Evolutionary conservation across 257 asterid species (phyloP).

Genomic region (Solanum appendiculatum): DNA sequence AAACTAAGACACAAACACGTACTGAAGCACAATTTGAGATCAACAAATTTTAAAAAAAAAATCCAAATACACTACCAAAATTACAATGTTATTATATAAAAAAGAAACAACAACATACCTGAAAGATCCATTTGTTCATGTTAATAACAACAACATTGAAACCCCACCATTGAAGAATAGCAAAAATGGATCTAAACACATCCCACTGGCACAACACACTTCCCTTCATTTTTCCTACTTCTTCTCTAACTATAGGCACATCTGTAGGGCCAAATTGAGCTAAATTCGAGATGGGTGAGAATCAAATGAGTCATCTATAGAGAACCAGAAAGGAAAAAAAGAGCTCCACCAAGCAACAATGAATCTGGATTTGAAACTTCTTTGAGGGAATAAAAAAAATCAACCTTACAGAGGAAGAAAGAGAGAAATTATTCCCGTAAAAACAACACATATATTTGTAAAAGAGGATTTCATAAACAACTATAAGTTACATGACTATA

Average conservation of each 20-base stretch:
- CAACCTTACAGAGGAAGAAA: too few species aligned
- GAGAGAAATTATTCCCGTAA: too few species aligned
- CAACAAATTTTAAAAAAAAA: not conserved
- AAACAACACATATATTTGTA: too few species aligned
- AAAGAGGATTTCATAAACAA: too few species aligned
- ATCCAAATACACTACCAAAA: not conserved
- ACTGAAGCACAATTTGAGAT: not conserved
- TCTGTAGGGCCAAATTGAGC: not conserved
- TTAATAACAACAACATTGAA: constrained; percentile 34
- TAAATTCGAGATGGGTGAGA: not conserved
- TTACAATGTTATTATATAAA: not conserved
- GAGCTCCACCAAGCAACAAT: too few species aligned
- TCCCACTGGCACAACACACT: constrained; percentile 16
- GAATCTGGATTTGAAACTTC: too few species aligned
- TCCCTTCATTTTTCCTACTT: constrained; percentile 14
- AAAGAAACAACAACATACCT: not conserved
- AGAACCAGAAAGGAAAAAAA: not conserved
- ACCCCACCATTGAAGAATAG: constrained; percentile 34
- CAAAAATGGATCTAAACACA: constrained; percentile 19
- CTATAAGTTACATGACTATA: too few species aligned
- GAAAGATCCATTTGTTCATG: constrained; percentile 44
- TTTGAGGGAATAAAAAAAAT: too few species aligned
- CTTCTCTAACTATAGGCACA: too few species aligned
- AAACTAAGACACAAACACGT: not conserved
- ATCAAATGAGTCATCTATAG: not conserved